Base-by-base conservation (phyloP, 2,329 filamentous ascomycete species). In the Dendrostoma leiphaemia region DNA sequence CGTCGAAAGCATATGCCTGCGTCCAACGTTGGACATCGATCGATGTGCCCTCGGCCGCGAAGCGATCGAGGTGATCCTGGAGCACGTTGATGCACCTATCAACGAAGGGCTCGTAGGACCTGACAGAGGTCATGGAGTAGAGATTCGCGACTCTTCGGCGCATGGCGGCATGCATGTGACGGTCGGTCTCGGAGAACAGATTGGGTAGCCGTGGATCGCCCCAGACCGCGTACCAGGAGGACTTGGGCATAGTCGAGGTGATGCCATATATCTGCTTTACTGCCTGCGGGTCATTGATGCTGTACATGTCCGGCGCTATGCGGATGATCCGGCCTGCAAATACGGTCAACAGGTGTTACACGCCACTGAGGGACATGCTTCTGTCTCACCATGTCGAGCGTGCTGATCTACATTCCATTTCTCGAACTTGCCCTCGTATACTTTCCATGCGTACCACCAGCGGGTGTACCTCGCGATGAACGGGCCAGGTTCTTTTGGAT, bases 91-190 rank as follows among this genome's bases (percentile, higher is more conserved):
- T 26, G 17, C 47, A 49, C 6, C 29, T 49, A 34, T 49, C 29
- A 24, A 49, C 47, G 15, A 29, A 40, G 5, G 47, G 47, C n/a
- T 49, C 47, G 23, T 49, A 49, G 8, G 47, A 49, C 31, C 29
- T 38, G 24, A 49, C 21, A 24, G 47, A 13, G 15, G 47, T 49
- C 47, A 49, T 49, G 10, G 47, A 38, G 6, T 49, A 49, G 23
- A 49, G 34, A 19, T 23, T 40, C 10, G 34, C 47, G 4, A 49
- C 31, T n/a, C 29, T 40, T 12, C 47, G 19, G 21, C 47, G 28
- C 45, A 37, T 38, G 7, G 28, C 17, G 6, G 34, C 47, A 29
- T 40, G 34, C 21, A 29, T 29, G 24, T 35, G n/a, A 13, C 23
- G 24, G 12, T 49, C 24, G 1, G 3, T 31, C 12, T 24, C 34